These are phyloP conservation scores for Fonsecaea erecta DNA, from an alignment of 2,329 filamentous ascomycete species.

Conservation along the genomic window DNA sequence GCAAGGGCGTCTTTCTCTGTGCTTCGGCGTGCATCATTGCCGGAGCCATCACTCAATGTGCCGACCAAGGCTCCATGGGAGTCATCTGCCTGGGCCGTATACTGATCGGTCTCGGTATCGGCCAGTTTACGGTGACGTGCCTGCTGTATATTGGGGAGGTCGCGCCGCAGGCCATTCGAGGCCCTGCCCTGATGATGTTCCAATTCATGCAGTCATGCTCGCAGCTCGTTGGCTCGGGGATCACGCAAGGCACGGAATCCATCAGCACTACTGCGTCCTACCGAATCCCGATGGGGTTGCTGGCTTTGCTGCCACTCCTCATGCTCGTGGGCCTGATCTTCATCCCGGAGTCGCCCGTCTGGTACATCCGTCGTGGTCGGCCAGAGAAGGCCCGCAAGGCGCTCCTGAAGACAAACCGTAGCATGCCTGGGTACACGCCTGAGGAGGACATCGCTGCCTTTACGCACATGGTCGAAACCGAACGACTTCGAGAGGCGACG, in stretches of 20 bases:
- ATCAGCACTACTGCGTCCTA: constrained; percentile 39
- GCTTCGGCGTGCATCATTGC: constrained; percentile 44
- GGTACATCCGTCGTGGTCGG: constrained; percentile 43
- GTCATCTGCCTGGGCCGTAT: constrained; percentile 41
- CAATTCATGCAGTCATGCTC: constrained; percentile 42
- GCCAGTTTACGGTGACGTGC: constrained; percentile 42
- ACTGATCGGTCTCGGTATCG: constrained; percentile 41
- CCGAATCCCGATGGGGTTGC: constrained; percentile 40
- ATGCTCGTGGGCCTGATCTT: constrained; percentile 39
- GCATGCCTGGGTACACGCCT: constrained; percentile 5
- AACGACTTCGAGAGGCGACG: constrained; percentile 9
- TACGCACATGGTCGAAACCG: constrained; percentile 13
- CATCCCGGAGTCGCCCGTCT: constrained; percentile 41
- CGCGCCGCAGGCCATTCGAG: constrained; percentile 38
- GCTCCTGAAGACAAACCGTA: constrained; percentile 43
- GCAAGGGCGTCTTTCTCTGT: constrained; percentile 44
- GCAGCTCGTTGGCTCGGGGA: constrained; percentile 40
- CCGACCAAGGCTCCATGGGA: constrained; percentile 26
- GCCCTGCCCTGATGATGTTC: constrained; percentile 41
- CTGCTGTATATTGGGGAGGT: constrained; percentile 44
- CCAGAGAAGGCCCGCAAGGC: constrained; percentile 41
- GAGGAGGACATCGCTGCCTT: constrained; percentile 2
- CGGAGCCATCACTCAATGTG: constrained; percentile 41
- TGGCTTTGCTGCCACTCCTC: constrained; percentile 38
- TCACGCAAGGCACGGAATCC: constrained; percentile 40